phyloP scores from a whole-genome alignment of 495 filamentous ascomycete species.

The Aspergillus campestris region DNA sequence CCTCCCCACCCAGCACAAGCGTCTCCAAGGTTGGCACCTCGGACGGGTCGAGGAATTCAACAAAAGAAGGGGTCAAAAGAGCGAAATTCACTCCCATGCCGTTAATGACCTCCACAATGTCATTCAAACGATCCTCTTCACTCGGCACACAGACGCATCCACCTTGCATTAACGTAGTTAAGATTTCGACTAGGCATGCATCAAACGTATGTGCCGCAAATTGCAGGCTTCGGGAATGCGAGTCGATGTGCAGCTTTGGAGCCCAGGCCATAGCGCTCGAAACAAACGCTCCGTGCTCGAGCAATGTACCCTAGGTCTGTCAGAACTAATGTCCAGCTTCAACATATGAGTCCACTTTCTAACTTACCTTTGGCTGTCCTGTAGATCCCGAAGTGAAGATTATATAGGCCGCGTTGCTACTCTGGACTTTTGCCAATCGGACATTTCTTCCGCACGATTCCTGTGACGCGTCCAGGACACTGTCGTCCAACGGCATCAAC shows the following conservation, averaged over 20 bases:
- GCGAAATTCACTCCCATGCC: conserved; percentile 36
- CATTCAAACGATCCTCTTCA: conserved; percentile 43
- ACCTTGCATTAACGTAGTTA: conserved; percentile 36
- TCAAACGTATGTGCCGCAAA: conserved; percentile 50
- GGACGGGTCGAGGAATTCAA: conserved; percentile 35
- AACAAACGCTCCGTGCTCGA: conserved; percentile 39
- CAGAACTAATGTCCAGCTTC: neutral
- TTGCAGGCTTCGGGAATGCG: conserved; percentile 33
- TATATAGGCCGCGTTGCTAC: conserved; percentile 34
- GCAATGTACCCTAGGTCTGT: conserved; percentile 33
- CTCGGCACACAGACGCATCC: conserved; percentile 41
- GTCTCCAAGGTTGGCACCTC: conserved; percentile 37
- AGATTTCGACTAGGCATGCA: conserved; percentile 34
- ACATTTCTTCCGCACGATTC: conserved; percentile 10
- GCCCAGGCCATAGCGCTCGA: conserved; percentile 38
- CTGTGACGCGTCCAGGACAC: conserved; percentile 20
- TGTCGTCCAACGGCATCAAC: conserved; percentile 29
- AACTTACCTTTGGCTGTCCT: conserved; percentile 42
- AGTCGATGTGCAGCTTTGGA: conserved; percentile 19
- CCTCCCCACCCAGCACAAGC: conserved; percentile 45
- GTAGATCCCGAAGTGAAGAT: conserved; percentile 45
- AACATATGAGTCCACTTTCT: neutral
- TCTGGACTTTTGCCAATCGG: conserved; percentile 23
- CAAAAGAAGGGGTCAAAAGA: conserved; percentile 46
- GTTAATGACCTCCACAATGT: conserved; percentile 39